These are phyloP conservation scores for Poronia punctata DNA, from an alignment of 495 filamentous ascomycete genomes.

Conservation along the genomic window DNA sequence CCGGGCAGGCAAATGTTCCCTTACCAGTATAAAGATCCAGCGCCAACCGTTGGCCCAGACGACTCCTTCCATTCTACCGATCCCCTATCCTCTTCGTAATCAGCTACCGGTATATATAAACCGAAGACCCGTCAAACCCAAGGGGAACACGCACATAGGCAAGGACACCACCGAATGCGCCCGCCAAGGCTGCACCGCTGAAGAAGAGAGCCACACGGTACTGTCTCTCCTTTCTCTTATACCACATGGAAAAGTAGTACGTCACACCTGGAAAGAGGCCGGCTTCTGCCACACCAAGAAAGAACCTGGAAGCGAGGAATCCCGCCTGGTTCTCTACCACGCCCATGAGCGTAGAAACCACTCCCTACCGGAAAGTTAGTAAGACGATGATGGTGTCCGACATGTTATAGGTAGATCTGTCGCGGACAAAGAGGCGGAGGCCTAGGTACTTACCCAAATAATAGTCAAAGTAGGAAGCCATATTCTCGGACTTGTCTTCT, in stretches of 20 bases:
- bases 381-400: background rate
- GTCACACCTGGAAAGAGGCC: slow-evolving; percentile 70
- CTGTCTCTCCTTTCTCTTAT: slow-evolving; percentile 62
- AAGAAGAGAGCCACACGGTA: slow-evolving; percentile 73
- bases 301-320: slow-evolving; percentile 57
- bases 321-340: slow-evolving; percentile 59
- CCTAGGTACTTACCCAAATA: slow-evolving; percentile 17
- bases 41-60: slow-evolving; percentile 66
- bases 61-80: slow-evolving; percentile 54
- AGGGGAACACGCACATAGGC: slow-evolving; percentile 42
- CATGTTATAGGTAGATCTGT: too few relatives aligned
- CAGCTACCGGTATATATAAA: too few relatives aligned
- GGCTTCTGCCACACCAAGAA: slow-evolving; percentile 49
- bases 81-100: too few relatives aligned
- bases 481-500: slow-evolving; percentile 57
- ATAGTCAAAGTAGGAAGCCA: slow-evolving; percentile 45
- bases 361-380: slow-evolving; percentile 39
- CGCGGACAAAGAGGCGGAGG: too few relatives aligned
- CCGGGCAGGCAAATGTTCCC: slow-evolving; percentile 13
- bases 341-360: slow-evolving; percentile 66
- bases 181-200: slow-evolving; percentile 63
- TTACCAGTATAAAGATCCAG: slow-evolving; percentile 76
- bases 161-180: slow-evolving; percentile 72
- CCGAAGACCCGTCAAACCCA: too few relatives aligned
- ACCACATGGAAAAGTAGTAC: slow-evolving; percentile 84